Conservation (phyloP, 495 filamentous ascomycete species). For the Aspergillus panamensis region DNA sequence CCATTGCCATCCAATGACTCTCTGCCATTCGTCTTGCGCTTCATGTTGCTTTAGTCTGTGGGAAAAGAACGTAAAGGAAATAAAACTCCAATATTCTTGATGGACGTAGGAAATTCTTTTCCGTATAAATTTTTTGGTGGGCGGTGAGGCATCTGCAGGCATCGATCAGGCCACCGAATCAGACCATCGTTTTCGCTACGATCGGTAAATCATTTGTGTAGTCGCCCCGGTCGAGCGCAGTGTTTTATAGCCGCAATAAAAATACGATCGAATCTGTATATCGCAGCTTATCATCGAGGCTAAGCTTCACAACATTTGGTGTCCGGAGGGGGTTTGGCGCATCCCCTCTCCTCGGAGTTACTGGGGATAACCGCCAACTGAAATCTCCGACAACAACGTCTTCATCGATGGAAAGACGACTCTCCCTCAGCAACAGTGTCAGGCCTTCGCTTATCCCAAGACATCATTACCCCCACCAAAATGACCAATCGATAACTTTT, state of each 20-base stretch:
- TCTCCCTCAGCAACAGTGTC: too few relatives aligned
- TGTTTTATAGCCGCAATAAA: background rate
- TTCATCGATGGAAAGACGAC: too few relatives aligned
- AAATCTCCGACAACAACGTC: too few relatives aligned
- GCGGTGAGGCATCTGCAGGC: constrained; percentile 22
- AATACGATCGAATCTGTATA: too few relatives aligned
- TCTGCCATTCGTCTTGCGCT: constrained; percentile 50
- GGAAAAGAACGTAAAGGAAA: background rate
- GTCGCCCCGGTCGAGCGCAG: background rate
- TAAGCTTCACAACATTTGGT: too few relatives aligned
- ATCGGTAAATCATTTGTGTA: background rate
- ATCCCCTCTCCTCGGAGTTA: too few relatives aligned
- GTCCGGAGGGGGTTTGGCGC: too few relatives aligned
- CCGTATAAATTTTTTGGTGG: constrained; percentile 12
- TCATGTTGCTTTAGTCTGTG: constrained; percentile 38
- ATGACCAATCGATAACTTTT: background rate
- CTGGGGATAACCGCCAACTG: too few relatives aligned
- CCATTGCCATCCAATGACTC: constrained; percentile 39
- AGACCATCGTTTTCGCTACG: constrained; percentile 10
- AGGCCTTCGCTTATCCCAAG: too few relatives aligned
- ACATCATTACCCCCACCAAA: background rate
- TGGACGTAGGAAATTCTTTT: background rate
- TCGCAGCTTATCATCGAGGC: too few relatives aligned
- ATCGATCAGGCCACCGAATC: constrained; percentile 23
- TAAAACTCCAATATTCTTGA: background rate